phyloP scores from a whole-genome alignment of 2,329 filamentous ascomycete genomes.

The Talaromyces albobiverticillius region DNA sequence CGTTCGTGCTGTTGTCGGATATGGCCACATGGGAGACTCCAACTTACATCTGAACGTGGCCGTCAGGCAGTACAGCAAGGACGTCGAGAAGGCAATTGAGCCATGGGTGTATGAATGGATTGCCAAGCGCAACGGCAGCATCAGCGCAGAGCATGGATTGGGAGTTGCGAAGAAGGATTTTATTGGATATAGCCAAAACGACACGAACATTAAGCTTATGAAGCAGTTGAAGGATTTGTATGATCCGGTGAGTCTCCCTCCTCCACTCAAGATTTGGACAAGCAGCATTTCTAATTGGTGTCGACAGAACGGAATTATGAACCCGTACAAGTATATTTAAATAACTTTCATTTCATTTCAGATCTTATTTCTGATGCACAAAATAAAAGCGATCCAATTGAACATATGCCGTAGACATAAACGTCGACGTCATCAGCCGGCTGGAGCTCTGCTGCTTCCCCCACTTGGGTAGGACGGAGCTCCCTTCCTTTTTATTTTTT shows the following conservation, averaged over 20 bases:
- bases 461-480: slow-evolving; percentile 3
- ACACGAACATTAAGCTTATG: slow-evolving; percentile 87
- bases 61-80: slow-evolving; percentile 77
- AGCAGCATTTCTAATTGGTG: slow-evolving; percentile 11
- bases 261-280: slow-evolving; percentile 1
- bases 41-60: slow-evolving; percentile 93
- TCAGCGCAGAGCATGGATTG: slow-evolving; percentile 93
- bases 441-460: slow-evolving; percentile 1
- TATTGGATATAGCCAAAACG: slow-evolving; percentile 86
- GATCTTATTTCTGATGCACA: too few relatives aligned
- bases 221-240: slow-evolving; percentile 91
- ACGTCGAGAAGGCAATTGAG: slow-evolving; percentile 82
- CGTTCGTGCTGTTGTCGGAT: slow-evolving; percentile 87
- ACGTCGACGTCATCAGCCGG: slow-evolving; percentile 14
- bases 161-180: slow-evolving; percentile 95
- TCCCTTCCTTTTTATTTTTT: neutral
- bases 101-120: slow-evolving; percentile 99
- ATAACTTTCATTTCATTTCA: neutral
- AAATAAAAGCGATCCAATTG: too few relatives aligned
- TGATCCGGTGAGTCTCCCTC: slow-evolving; percentile 70
- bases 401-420: neutral
- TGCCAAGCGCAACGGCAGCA: slow-evolving; percentile 78
- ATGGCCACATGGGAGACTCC: slow-evolving; percentile 96
- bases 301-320: slow-evolving; percentile 90
- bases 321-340: slow-evolving; percentile 92